Conservation (phyloP, 78 protist genomes). For the Capsaspora owczarzaki region DNA sequence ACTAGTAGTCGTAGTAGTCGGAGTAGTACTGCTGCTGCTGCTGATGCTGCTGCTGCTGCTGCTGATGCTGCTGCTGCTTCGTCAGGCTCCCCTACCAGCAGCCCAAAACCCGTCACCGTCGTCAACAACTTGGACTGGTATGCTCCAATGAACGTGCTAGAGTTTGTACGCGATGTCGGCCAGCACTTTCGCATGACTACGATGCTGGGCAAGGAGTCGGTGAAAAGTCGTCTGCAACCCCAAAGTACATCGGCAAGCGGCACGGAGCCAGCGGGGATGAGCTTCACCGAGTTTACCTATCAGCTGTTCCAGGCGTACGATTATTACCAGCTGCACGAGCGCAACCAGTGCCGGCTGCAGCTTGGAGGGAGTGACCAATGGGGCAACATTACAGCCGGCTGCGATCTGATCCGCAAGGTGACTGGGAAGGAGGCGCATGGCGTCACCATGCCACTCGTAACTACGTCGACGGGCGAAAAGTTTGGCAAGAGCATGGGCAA, state of each 20-base stretch:
- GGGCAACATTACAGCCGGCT: slow-evolving; percentile 81
- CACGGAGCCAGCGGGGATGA: too few species aligned
- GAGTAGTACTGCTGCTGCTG: too few species aligned
- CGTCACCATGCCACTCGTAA: slow-evolving; percentile 59
- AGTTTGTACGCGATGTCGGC: slow-evolving; percentile 26
- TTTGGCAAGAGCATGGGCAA: slow-evolving; percentile 70
- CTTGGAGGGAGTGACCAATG: slow-evolving; percentile 87
- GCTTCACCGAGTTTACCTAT: slow-evolving; percentile 74
- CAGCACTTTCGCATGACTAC: slow-evolving; percentile 15
- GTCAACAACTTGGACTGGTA: slow-evolving; percentile 74
- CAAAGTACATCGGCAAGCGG: too few species aligned
- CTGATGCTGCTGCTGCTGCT: too few species aligned
- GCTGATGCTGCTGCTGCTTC: too few species aligned
- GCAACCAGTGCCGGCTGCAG: slow-evolving; percentile 44
- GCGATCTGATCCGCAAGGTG: slow-evolving; percentile 37
- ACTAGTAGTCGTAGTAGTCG: too few species aligned
- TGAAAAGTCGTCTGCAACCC: slow-evolving; percentile 14
- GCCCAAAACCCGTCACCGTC: too few species aligned
- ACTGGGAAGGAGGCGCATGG: not conserved
- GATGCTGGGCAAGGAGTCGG: slow-evolving; percentile 36
- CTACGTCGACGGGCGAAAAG: slow-evolving; percentile 54
- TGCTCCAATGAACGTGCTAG: slow-evolving; percentile 7
- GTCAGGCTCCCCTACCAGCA: too few species aligned
- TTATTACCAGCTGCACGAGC: slow-evolving; percentile 36
- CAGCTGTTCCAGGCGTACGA: slow-evolving; percentile 70